phyloP scores from a whole-genome alignment of 169 alveolate species.

The Fabrea salina region DNA sequence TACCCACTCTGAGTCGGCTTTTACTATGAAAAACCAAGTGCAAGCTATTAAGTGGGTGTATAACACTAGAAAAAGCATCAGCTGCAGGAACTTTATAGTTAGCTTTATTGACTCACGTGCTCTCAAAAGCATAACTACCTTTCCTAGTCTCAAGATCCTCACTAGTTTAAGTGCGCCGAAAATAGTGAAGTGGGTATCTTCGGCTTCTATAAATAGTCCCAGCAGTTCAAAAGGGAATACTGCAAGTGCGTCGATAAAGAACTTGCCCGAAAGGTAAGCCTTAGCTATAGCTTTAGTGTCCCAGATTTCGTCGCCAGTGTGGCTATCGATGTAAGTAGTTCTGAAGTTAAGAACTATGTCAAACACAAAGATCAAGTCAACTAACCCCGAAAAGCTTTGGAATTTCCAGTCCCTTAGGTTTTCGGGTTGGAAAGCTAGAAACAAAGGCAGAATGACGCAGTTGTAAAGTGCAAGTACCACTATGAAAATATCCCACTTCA shows the following conservation, averaged over 20 bases:
- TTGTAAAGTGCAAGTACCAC: conserved; percentile 7
- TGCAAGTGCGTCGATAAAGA: conserved; percentile 39
- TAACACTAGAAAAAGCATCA: not conserved
- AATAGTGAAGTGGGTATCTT: not conserved
- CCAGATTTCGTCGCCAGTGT: conserved; percentile 32
- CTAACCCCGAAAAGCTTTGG: not conserved
- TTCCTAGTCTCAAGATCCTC: conserved; percentile 2
- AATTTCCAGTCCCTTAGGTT: not conserved
- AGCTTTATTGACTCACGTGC: not conserved
- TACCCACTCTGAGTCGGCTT: not conserved
- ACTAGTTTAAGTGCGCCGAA: not conserved
- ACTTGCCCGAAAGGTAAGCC: conserved; percentile 15
- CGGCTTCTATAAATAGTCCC: not conserved
- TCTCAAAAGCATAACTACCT: conserved; percentile 8
- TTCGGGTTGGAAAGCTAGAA: not conserved
- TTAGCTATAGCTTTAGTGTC: conserved; percentile 15
- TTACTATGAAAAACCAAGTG: not conserved
- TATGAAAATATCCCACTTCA: conserved; percentile 13
- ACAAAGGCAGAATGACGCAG: not conserved
- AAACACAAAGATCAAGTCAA: conserved; percentile 30
- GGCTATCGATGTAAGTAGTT: conserved; percentile 36
- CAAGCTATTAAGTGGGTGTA: conserved; percentile 30
- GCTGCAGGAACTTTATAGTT: not conserved
- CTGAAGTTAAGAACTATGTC: conserved; percentile 43
- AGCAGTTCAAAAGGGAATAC: conserved; percentile 36